A percentile compares a stretch with the other conserved stretches of the same genome.
Conservation (phyloP, 345 rosid species). For the Rhodomyrtus tomentosa region DNA sequence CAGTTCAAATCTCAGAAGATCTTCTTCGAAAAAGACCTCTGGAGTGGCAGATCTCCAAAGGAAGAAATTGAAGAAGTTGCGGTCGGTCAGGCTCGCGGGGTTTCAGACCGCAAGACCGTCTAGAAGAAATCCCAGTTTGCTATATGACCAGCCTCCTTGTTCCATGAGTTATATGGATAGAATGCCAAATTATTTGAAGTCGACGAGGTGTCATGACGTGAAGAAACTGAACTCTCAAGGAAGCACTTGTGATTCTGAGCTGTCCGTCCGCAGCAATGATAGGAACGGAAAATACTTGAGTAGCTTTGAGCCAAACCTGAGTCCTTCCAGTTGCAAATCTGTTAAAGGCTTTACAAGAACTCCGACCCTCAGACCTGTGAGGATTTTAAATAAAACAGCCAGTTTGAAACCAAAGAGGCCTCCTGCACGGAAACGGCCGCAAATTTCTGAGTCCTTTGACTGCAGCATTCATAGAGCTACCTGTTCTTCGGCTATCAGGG, state of each 20-base stretch:
- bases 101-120: constrained; percentile 2
- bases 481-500: constrained; percentile 77
- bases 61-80: constrained; percentile 32
- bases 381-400: constrained; percentile 23
- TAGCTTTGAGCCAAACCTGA: background rate
- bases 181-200: background rate
- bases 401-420: constrained; percentile 40
- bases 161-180: background rate
- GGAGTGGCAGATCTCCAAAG: constrained; percentile 22
- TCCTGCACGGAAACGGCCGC: constrained; percentile 9
- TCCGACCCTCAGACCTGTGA: constrained; percentile 19
- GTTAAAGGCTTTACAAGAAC: constrained; percentile 15
- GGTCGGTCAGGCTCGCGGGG: constrained; percentile 24
- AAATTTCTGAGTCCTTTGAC: constrained; percentile 3
- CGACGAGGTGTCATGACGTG: constrained; percentile 4
- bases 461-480: constrained; percentile 40
- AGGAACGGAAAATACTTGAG: background rate
- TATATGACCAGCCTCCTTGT: background rate
- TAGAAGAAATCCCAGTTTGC: background rate
- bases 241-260: constrained; percentile 5
- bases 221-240: constrained; percentile 9
- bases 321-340: constrained; percentile 21
- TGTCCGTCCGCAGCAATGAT: constrained; percentile 2
- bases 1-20: constrained; percentile 39
- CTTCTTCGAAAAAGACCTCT: constrained; percentile 26